Conservation (phyloP, 2,329 filamentous ascomycete genomes). For the Rhexocercosporidium sp. region DNA sequence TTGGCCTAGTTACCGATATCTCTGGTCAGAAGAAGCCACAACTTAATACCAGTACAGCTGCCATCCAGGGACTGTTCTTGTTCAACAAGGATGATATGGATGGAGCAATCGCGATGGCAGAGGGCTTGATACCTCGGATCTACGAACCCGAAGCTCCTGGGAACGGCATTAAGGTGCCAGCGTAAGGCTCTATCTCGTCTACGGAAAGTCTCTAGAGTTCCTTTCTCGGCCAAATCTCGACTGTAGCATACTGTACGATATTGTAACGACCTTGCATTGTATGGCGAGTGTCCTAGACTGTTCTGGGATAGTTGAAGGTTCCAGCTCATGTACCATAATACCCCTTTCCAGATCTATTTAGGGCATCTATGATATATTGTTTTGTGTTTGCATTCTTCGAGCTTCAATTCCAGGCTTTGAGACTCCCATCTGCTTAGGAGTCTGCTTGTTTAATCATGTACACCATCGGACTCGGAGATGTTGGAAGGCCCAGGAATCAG, state of each 20-base stretch:
- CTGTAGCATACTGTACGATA: neutral
- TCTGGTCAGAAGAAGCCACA: constrained; percentile 26
- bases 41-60: constrained; percentile 78
- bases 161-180: constrained; percentile 1
- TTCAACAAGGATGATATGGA: constrained; percentile 93
- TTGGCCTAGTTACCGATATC: constrained; percentile 70
- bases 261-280: neutral
- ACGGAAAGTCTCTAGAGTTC: neutral
- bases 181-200: neutral
- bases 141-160: constrained; percentile 50
- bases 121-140: constrained; percentile 64
- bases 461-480: too few species aligned
- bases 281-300: neutral
- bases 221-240: too few species aligned
- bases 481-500: too few species aligned
- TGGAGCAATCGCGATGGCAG: constrained; percentile 82
- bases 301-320: too few species aligned
- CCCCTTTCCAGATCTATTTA: too few species aligned
- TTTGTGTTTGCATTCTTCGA: too few species aligned
- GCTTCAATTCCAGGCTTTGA: too few species aligned
- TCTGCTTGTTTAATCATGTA: too few species aligned
- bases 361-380: too few species aligned
- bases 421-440: too few species aligned
- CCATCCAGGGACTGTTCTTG: constrained; percentile 90
- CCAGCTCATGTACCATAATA: too few species aligned